Evolutionary conservation across 2,329 filamentous ascomycete genomes (phyloP).

Genomic region (Monosporascus sp.): DNA sequence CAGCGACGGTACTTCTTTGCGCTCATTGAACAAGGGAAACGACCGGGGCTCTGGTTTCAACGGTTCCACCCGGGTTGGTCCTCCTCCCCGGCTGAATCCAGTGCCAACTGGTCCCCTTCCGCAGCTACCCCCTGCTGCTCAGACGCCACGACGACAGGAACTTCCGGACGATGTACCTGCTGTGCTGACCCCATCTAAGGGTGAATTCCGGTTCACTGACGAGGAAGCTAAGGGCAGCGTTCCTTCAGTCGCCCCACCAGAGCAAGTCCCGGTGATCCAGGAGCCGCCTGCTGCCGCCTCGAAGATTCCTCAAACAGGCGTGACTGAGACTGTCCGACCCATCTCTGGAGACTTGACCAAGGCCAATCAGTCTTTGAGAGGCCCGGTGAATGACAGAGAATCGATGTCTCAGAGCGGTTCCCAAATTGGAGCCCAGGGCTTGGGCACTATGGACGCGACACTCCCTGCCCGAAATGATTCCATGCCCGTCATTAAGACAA

Average conservation of each 20-base stretch:
- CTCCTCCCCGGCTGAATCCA: conserved; percentile 37
- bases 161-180: conserved; percentile 5
- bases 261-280: conserved; percentile 29
- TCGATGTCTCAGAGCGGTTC: conserved; percentile 11
- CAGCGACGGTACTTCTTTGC: conserved; percentile 52
- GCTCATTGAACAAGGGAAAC: conserved; percentile 40
- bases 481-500: conserved; percentile 25
- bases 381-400: conserved; percentile 14
- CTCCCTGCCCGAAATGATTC: conserved; percentile 29
- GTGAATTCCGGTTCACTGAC: conserved; percentile 32
- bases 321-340: conserved; percentile 14
- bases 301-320: conserved; percentile 16
- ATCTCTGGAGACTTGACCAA: conserved; percentile 16
- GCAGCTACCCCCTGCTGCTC: conserved; percentile 19
- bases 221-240: conserved; percentile 18
- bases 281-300: conserved; percentile 31
- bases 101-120: conserved; percentile 33
- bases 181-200: conserved; percentile 17
- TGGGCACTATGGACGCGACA: conserved; percentile 19
- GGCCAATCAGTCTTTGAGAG: conserved; percentile 11
- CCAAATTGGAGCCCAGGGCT: conserved; percentile 9
- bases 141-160: conserved; percentile 10
- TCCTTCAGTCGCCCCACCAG: conserved; percentile 16
- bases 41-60: conserved; percentile 35
- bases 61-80: conserved; percentile 25